A percentile compares a stretch with the other conserved stretches of the same genome.
Conservation (phyloP, 495 filamentous ascomycete genomes). For the Xylaria grammica region DNA sequence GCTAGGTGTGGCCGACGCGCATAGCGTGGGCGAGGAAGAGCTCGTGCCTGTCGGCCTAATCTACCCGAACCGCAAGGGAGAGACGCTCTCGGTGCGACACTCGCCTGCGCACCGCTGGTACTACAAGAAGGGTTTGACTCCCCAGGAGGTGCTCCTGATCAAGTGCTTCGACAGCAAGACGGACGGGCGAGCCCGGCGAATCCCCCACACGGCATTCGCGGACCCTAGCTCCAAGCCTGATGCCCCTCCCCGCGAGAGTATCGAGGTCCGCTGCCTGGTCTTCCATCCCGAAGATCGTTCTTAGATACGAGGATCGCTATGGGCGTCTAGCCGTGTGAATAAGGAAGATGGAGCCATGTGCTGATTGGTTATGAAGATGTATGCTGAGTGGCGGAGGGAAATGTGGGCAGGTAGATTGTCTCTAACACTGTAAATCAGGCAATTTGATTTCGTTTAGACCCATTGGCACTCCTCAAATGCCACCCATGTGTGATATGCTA, state of each 20-base stretch:
- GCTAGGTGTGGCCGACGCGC: constrained; percentile 64
- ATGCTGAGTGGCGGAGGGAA: background rate
- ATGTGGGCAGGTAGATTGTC: constrained; percentile 14
- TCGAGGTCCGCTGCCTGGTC: constrained; percentile 65
- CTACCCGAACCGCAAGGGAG: constrained; percentile 74
- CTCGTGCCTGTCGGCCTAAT: constrained; percentile 71
- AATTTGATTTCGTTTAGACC: background rate
- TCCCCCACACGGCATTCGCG: constrained; percentile 69
- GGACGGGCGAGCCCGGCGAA: constrained; percentile 61
- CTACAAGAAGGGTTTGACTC: constrained; percentile 74
- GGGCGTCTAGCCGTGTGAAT: background rate
- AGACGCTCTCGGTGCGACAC: constrained; percentile 70
- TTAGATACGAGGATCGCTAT: background rate
- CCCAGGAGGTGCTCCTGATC: constrained; percentile 67
- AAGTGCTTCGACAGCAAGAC: constrained; percentile 75
- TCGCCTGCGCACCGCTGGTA: constrained; percentile 69
- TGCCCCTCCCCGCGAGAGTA: constrained; percentile 60
- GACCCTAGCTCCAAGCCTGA: constrained; percentile 57
- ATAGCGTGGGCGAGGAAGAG: constrained; percentile 66
- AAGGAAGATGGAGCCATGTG: background rate
- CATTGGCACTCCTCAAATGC: background rate
- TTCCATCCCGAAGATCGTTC: constrained; percentile 47
- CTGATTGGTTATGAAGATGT: background rate
- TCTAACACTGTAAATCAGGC: constrained; percentile 13
- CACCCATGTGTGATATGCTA: background rate